Evolutionary conservation across 257 asterid species (phyloP), one percentile per base, ranked within the genome.

Genomic region (Ballota nigra): DNA sequence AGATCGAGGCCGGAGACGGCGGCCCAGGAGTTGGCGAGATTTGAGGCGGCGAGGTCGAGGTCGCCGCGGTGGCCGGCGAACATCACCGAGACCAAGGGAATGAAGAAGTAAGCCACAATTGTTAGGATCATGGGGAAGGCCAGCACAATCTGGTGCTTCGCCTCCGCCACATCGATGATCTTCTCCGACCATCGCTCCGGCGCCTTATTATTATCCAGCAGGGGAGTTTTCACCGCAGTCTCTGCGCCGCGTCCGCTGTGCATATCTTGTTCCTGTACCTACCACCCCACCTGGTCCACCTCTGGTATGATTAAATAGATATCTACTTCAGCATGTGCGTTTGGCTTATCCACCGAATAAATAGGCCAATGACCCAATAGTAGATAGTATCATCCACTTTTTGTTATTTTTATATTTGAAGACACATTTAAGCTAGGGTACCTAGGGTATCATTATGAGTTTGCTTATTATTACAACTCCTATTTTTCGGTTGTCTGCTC

Each of bases 61-160:
- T 88, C 66, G 5, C 96, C 94, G 59, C 85, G 82, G 77, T 88
- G 95, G 70, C 97, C 96, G 51, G 88, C 92, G 64, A 84, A 91
- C 97, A 91, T 89, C 40, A 91, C 92, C 0, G 97, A 87, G 23
- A 82, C 79, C 1, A 87, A 64, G 34, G 90, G 90, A 52, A 89
- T 80, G 62, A 78, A 82, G 56, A 77, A 82, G 45, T 78, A 83
- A 4, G 83, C 19, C 19, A 78, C 78, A 34, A 76, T 84, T 0
- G 89, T 86, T 2, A 87, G 69, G 8, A 86, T 82, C 90, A 87
- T 81, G 0, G 96, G 96, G 8, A 84, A 31, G 0, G 91, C 79
- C 33, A 91, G 81, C 11, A 79, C 9, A 2, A 79, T 66, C 81
- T 91, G 97, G 16, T 67, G 66, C 71, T 82, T 87, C 15, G 90